phyloP scores from a whole-genome alignment of 2,329 filamentous ascomycete species.

The Blastomyces gilchristii region DNA sequence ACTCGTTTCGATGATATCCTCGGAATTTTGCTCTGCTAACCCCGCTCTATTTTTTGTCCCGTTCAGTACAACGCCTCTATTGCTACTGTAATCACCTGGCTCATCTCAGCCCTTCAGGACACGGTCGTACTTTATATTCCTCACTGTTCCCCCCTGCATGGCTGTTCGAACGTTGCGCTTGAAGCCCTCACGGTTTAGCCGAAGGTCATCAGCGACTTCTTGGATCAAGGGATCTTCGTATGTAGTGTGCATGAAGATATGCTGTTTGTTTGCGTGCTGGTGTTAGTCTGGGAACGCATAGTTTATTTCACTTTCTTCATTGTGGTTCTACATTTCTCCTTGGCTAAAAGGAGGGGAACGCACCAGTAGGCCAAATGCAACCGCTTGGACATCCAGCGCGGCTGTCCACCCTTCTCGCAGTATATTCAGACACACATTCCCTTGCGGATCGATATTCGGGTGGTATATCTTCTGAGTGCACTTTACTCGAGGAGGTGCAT shows the following conservation, averaged over 20 bases:
- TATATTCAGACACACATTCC: constrained; percentile 97
- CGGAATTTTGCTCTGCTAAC: too few species aligned
- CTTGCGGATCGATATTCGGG: constrained; percentile 94
- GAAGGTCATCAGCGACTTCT: constrained; percentile 87
- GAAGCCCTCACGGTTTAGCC: constrained; percentile 75
- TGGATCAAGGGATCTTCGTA: constrained; percentile 97
- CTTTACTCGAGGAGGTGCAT: constrained; percentile 94
- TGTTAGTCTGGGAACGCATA: neutral
- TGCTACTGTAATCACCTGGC: neutral
- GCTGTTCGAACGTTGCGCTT: constrained; percentile 78
- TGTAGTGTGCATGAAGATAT: constrained; percentile 95
- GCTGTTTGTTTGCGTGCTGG: constrained; percentile 44
- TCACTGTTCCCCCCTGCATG: constrained; percentile 71
- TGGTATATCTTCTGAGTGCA: constrained; percentile 99
- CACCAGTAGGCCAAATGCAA: constrained; percentile 87
- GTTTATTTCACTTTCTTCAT: neutral
- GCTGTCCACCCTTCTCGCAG: constrained; percentile 98
- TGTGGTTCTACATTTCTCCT: neutral
- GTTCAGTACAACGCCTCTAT: neutral
- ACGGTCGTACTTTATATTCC: constrained; percentile 63
- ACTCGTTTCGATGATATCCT: too few species aligned
- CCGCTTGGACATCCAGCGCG: constrained; percentile 89
- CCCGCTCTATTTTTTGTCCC: too few species aligned
- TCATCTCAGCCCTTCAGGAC: constrained; percentile 43
- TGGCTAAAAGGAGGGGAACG: constrained; percentile 13